These are phyloP conservation scores for Kodamaea leandrae DNA, from an alignment of 805 yeast species.

Conservation along the genomic window DNA sequence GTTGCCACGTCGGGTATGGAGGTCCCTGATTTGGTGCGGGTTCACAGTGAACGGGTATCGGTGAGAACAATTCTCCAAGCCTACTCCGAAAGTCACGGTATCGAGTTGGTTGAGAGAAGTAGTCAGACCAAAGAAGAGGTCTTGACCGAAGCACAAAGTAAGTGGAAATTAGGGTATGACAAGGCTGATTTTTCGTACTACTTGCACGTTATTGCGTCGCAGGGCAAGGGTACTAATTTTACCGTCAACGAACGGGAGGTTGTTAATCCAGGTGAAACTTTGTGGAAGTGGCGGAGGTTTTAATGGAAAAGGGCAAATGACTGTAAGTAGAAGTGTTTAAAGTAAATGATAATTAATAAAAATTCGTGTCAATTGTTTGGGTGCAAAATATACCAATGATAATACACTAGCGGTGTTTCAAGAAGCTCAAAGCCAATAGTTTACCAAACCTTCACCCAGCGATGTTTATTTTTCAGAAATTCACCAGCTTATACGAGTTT, in stretches of 20 bases:
- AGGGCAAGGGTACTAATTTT: slow-evolving; percentile 22
- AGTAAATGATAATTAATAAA: no score
- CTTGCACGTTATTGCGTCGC: slow-evolving; percentile 28
- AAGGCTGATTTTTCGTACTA: slow-evolving; percentile 35
- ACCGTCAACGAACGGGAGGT: slow-evolving; percentile 17
- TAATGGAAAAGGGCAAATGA: no score
- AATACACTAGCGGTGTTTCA: no score
- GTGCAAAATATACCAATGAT: no score
- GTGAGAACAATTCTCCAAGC: slow-evolving; percentile 35
- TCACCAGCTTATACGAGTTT: no score
- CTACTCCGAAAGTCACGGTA: slow-evolving; percentile 41
- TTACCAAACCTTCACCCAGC: no score
- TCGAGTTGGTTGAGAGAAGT: slow-evolving; percentile 18
- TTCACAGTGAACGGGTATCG: slow-evolving; percentile 42
- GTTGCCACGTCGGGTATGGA: slow-evolving; percentile 27
- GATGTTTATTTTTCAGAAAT: no score
- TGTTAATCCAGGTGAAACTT: slow-evolving; percentile 44
- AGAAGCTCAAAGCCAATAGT: no score
- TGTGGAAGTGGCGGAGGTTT: slow-evolving; percentile 49
- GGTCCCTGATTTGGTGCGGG: slow-evolving; percentile 44
- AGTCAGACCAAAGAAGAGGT: slow-evolving; percentile 23
- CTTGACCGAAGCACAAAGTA: slow-evolving; percentile 27
- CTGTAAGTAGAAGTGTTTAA: no score
- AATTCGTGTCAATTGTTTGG: no score
- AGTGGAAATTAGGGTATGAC: slow-evolving; percentile 28